phyloP scores from a whole-genome alignment of 768 basidiomycete species.

The Mycena leptocephala region DNA sequence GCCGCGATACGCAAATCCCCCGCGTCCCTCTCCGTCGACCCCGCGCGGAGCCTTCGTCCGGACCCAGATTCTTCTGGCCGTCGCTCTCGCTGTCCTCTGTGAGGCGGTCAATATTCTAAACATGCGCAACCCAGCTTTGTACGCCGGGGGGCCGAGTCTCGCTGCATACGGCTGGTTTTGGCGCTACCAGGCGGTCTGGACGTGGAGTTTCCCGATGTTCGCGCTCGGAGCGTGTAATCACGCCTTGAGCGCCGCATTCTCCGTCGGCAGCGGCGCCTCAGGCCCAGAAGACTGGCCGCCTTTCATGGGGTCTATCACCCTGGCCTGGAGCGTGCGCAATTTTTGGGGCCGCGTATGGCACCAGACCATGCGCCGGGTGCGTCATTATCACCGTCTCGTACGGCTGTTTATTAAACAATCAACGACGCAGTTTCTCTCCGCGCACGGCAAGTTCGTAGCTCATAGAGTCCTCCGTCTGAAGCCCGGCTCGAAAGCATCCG shows the following conservation, averaged over 20 bases:
- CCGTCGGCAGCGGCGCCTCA: slow-evolving; percentile 25
- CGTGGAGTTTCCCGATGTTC: slow-evolving; percentile 7
- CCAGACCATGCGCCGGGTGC: slow-evolving; percentile 29
- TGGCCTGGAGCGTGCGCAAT: slow-evolving; percentile 22
- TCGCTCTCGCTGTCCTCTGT: neutral
- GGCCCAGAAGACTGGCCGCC: slow-evolving; percentile 27
- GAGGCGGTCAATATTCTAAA: slow-evolving; percentile 12
- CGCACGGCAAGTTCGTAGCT: slow-evolving; percentile 13
- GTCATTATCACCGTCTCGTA: neutral
- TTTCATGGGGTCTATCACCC: slow-evolving; percentile 19
- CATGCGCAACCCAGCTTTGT: slow-evolving; percentile 9
- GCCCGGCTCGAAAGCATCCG: slow-evolving; percentile 20
- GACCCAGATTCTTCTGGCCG: neutral
- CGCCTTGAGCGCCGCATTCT: slow-evolving; percentile 13
- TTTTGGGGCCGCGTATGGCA: slow-evolving; percentile 31
- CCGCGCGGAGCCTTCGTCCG: slow-evolving; percentile 25
- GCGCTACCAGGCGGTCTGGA: slow-evolving; percentile 14
- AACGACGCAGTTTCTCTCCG: neutral
- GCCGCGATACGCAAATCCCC: slow-evolving; percentile 20
- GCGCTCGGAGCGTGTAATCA: neutral
- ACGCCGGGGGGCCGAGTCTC: slow-evolving; percentile 26
- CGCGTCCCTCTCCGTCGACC: slow-evolving; percentile 12
- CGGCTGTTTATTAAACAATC: neutral
- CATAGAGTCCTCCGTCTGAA: neutral
- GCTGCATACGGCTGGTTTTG: slow-evolving; percentile 10